These are phyloP conservation scores for Microbotryomycetes sp. DNA, from an alignment of 1,284 basidiomycete genomes.

Conservation along the genomic window DNA sequence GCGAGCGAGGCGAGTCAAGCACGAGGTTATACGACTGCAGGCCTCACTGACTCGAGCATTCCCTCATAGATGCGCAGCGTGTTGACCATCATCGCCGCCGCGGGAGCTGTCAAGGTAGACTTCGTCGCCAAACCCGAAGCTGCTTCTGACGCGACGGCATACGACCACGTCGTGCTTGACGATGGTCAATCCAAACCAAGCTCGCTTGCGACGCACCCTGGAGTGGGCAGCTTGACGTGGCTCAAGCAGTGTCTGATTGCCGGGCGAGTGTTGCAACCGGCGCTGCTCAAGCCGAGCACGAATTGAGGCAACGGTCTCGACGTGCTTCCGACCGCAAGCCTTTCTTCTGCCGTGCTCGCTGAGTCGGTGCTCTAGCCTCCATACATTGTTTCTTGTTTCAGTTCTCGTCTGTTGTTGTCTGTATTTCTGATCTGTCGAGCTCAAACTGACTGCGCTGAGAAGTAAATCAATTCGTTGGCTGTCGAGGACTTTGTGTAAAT, in stretches of 20 bases:
- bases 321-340: too few relatives aligned
- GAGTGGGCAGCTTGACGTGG: constrained; percentile 54
- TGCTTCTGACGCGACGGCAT: constrained; percentile 42
- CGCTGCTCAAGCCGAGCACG: constrained; percentile 1
- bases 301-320: too few relatives aligned
- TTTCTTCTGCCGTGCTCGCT: too few relatives aligned
- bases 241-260: constrained; percentile 71
- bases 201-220: constrained; percentile 41
- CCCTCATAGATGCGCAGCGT: constrained; percentile 38
- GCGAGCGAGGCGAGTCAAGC: constrained; percentile 1
- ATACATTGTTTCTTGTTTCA: too few relatives aligned
- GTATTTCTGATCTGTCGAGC: too few relatives aligned
- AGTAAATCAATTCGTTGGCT: too few relatives aligned
- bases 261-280: constrained; percentile 41
- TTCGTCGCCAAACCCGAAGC: constrained; percentile 46
- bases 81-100: constrained; percentile 52
- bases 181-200: constrained; percentile 41
- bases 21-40: too few relatives aligned
- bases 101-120: constrained; percentile 64
- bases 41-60: constrained; percentile 33
- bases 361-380: too few relatives aligned
- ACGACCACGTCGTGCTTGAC: constrained; percentile 61
- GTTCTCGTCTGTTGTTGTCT: too few relatives aligned
- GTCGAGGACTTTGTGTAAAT: too few relatives aligned
- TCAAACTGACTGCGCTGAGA: too few relatives aligned